These are phyloP conservation scores for Ophiostoma angusticollis DNA, from an alignment of 2,329 filamentous ascomycete species.

Conservation along the genomic window DNA sequence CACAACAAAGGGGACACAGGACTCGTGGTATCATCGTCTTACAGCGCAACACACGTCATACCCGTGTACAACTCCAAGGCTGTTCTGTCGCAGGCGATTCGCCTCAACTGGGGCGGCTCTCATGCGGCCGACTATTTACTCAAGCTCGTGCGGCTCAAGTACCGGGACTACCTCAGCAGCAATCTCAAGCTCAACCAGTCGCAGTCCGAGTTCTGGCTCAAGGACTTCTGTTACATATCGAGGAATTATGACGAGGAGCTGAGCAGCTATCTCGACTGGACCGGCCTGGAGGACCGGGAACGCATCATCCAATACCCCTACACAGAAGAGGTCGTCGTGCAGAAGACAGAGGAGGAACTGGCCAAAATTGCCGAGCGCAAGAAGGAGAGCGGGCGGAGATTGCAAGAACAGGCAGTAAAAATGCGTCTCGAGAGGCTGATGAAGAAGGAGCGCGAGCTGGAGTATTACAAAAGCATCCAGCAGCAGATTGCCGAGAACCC, in stretches of 20 bases:
- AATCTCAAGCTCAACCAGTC: slow-evolving; percentile 73
- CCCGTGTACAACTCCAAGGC: slow-evolving; percentile 81
- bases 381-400: slow-evolving; percentile 78
- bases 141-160: slow-evolving; percentile 82
- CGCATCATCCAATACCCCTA: slow-evolving; percentile 85
- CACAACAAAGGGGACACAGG: slow-evolving; percentile 84
- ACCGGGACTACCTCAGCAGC: slow-evolving; percentile 54
- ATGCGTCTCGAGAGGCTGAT: slow-evolving; percentile 93
- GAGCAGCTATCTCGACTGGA: slow-evolving; percentile 72
- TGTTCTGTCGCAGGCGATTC: slow-evolving; percentile 69
- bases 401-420: slow-evolving; percentile 94
- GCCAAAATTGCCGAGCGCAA: slow-evolving; percentile 83
- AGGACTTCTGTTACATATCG: slow-evolving; percentile 82
- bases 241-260: slow-evolving; percentile 72
- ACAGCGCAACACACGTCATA: slow-evolving; percentile 90
- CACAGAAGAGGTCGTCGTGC: slow-evolving; percentile 76
- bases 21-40: slow-evolving; percentile 79
- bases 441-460: slow-evolving; percentile 87
- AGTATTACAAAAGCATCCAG: slow-evolving; percentile 83
- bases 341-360: slow-evolving; percentile 91
- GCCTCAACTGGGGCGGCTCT: slow-evolving; percentile 88
- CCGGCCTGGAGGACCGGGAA: slow-evolving; percentile 78
- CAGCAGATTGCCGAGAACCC: slow-evolving; percentile 57
- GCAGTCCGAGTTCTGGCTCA: slow-evolving; percentile 78
- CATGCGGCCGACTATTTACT: slow-evolving; percentile 84